Evolutionary conservation across 163 green algal genomes (phyloP).

Genomic region (Chloromonas sp.): DNA sequence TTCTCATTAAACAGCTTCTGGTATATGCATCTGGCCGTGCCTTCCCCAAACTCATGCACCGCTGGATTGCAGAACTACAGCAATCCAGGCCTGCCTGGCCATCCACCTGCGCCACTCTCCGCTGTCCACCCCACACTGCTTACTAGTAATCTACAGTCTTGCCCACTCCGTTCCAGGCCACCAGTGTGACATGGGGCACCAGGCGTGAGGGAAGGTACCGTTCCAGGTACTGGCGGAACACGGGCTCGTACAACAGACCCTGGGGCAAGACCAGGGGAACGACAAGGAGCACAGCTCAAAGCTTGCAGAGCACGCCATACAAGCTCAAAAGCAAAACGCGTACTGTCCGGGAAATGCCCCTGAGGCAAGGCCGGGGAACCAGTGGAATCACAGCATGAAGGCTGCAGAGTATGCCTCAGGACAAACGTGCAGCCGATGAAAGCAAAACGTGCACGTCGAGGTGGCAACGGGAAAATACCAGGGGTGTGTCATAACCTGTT

Average conservation of each 20-base stretch:
- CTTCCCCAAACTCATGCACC: too few relatives aligned
- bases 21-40: background rate
- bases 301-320: background rate
- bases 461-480: too few relatives aligned
- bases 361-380: too few relatives aligned
- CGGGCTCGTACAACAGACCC: background rate
- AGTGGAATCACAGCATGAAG: too few relatives aligned
- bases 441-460: too few relatives aligned
- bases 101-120: background rate
- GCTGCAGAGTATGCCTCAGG: too few relatives aligned
- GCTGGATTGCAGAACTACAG: background rate
- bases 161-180: background rate
- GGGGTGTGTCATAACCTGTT: too few relatives aligned
- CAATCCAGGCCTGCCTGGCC: background rate
- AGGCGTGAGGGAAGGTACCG: background rate
- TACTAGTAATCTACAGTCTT: background rate
- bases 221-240: background rate
- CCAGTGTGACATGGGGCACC: background rate
- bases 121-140: background rate
- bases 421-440: background rate
- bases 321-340: background rate
- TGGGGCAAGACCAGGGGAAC: background rate
- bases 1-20: background rate
- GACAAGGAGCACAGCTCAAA: too few relatives aligned
- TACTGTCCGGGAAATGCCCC: too few relatives aligned